Evolutionary conservation across 805 yeast species (phyloP).

Genomic region (Torulaspora gathmanii): DNA sequence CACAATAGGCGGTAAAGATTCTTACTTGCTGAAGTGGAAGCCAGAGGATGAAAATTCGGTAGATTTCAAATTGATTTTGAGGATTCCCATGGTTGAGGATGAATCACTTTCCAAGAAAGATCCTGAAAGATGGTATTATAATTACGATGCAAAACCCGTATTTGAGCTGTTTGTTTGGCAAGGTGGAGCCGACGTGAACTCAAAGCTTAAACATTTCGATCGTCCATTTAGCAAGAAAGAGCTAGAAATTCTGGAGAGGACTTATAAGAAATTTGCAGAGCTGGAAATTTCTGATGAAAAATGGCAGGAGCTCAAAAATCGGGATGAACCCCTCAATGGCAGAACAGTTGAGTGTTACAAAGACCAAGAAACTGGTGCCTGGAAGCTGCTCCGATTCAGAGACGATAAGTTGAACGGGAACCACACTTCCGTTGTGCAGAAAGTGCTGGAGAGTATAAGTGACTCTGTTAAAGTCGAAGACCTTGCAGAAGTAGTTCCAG

Average conservation of each 20-base stretch:
- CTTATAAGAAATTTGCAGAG: conserved; percentile 63
- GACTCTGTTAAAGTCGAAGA: conserved; percentile 85
- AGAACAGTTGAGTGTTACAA: conserved; percentile 81
- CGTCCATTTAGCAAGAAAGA: conserved; percentile 33
- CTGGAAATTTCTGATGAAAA: conserved; percentile 61
- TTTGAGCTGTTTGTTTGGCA: conserved; percentile 72
- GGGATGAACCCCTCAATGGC: conserved; percentile 80
- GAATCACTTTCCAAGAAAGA: conserved; percentile 44
- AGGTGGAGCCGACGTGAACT: conserved; percentile 46
- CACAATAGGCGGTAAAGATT: conserved; percentile 76
- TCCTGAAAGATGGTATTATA: conserved; percentile 65
- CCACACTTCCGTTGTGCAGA: conserved; percentile 73
- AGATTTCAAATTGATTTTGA: conserved; percentile 67
- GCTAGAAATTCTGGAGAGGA: conserved; percentile 36
- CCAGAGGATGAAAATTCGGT: conserved; percentile 94
- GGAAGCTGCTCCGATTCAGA: conserved; percentile 85
- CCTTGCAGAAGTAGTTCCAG: conserved; percentile 51
- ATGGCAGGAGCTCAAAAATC: conserved; percentile 69
- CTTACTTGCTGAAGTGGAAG: conserved; percentile 87
- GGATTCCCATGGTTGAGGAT: conserved; percentile 36
- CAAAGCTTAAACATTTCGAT: conserved; percentile 29
- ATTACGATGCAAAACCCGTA: conserved; percentile 76
- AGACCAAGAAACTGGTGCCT: conserved; percentile 54
- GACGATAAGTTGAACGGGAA: conserved; percentile 91
- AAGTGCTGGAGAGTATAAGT: conserved; percentile 74